These are phyloP conservation scores for Mycena venus DNA, from an alignment of 768 basidiomycete species.

Conservation along the genomic window DNA sequence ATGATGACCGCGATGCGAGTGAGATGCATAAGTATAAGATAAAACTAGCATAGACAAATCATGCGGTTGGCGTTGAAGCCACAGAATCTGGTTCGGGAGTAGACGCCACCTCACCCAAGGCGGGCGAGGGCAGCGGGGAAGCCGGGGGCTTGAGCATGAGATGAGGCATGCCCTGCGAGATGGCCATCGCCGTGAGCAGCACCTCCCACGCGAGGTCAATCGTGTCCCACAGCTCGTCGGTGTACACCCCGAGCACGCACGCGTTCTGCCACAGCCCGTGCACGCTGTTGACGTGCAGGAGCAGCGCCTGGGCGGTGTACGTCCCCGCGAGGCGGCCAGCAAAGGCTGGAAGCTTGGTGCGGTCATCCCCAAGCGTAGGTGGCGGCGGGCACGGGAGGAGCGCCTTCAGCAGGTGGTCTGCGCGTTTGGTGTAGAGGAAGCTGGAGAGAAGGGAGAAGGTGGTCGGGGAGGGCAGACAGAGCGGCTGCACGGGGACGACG, in stretches of 20 bases:
- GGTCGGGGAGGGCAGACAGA: slow-evolving; percentile 63
- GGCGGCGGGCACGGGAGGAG: slow-evolving; percentile 54
- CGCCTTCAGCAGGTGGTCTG: slow-evolving; percentile 54
- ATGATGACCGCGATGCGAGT: neutral
- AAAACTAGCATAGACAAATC: slow-evolving; percentile 11
- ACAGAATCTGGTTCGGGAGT: neutral
- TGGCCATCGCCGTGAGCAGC: slow-evolving; percentile 70
- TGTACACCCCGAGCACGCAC: slow-evolving; percentile 76
- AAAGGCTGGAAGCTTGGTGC: slow-evolving; percentile 37
- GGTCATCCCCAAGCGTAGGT: slow-evolving; percentile 42
- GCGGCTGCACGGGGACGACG: slow-evolving; percentile 64
- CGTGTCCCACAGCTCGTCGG: slow-evolving; percentile 74
- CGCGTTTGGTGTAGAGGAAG: slow-evolving; percentile 69
- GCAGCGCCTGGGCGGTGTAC: slow-evolving; percentile 60
- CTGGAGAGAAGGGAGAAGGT: slow-evolving; percentile 58
- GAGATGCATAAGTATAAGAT: neutral
- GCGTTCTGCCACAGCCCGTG: slow-evolving; percentile 82
- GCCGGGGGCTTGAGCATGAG: slow-evolving; percentile 29
- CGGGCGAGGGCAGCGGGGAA: slow-evolving; percentile 5
- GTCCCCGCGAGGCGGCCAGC: slow-evolving; percentile 53
- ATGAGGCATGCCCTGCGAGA: slow-evolving; percentile 56
- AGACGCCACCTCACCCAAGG: slow-evolving; percentile 7
- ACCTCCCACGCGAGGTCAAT: slow-evolving; percentile 80
- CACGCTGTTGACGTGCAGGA: slow-evolving; percentile 62
- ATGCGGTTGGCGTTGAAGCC: slow-evolving; percentile 16